These are phyloP conservation scores for Sclerotinia minor DNA, from an alignment of 2,329 filamentous ascomycete genomes.

Conservation along the genomic window DNA sequence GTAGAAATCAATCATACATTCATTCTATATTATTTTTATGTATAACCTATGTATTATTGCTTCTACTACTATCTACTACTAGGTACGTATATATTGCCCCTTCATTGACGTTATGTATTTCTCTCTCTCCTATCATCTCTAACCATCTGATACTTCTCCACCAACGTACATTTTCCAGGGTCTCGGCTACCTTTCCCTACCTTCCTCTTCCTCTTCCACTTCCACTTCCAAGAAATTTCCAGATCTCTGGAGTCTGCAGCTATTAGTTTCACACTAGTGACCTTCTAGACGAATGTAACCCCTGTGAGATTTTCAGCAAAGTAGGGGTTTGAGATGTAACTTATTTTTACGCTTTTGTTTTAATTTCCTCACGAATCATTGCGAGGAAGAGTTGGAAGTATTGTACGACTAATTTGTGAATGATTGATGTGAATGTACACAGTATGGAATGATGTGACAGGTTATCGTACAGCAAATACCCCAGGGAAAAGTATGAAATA, in stretches of 20 bases:
- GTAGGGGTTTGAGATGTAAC: neutral
- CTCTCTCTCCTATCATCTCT: no score
- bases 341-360: neutral
- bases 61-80: no score
- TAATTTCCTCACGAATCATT: neutral
- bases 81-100: no score
- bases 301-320: neutral
- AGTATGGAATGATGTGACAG: neutral
- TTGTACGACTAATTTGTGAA: neutral
- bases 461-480: neutral
- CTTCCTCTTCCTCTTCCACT: no score
- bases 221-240: neutral
- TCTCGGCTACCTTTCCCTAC: neutral
- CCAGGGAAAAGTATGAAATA: no score
- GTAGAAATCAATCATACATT: neutral
- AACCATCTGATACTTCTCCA: no score
- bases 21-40: no score
- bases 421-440: neutral
- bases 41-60: no score
- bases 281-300: slow-evolving; percentile 2
- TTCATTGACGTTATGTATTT: no score
- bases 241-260: slow-evolving; percentile 1
- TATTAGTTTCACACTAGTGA: neutral
- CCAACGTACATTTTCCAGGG: neutral
- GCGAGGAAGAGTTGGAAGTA: neutral